Evolutionary conservation across 139 green algal species (phyloP).

Genomic region (Micractinium conductrix): DNA sequence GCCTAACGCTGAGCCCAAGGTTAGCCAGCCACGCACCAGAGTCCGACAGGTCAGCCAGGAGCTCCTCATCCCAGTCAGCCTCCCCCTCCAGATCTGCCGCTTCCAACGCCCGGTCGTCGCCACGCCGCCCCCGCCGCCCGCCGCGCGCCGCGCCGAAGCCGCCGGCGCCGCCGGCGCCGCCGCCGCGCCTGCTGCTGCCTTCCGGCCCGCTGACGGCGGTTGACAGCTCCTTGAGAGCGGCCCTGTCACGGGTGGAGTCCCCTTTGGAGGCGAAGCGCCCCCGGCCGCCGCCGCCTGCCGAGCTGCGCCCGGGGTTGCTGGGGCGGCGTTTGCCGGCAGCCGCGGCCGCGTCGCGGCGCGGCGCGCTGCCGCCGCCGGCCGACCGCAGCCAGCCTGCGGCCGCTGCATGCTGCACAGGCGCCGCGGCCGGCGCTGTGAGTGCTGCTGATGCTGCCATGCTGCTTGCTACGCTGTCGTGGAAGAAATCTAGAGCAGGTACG

Average conservation of each 20-base stretch:
- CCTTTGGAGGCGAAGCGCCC: neutral
- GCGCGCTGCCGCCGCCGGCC: neutral
- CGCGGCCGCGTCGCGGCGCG: neutral
- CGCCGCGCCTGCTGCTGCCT: neutral
- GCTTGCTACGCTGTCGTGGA: neutral
- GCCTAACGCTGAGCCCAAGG: no score
- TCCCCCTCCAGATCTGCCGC: slow-evolving; percentile 37
- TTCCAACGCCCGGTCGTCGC: neutral
- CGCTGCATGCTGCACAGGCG: neutral
- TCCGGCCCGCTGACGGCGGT: neutral
- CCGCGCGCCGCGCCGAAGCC: neutral
- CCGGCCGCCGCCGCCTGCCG: neutral
- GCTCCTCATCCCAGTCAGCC: slow-evolving; percentile 3
- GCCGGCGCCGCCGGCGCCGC: neutral
- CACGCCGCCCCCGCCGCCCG: neutral
- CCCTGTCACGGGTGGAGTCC: no score
- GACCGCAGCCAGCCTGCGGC: neutral
- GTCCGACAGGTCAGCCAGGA: slow-evolving; percentile 26
- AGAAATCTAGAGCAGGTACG: neutral
- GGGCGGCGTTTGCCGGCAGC: neutral
- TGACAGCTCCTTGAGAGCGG: slow-evolving; percentile 4
- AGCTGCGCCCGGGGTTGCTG: neutral
- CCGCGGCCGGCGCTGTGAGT: neutral
- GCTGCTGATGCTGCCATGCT: neutral
- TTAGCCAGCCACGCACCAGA: neutral